Evolutionary conservation across 306 rosid species (phyloP).

Genomic region (Sicyos baderoa): DNA sequence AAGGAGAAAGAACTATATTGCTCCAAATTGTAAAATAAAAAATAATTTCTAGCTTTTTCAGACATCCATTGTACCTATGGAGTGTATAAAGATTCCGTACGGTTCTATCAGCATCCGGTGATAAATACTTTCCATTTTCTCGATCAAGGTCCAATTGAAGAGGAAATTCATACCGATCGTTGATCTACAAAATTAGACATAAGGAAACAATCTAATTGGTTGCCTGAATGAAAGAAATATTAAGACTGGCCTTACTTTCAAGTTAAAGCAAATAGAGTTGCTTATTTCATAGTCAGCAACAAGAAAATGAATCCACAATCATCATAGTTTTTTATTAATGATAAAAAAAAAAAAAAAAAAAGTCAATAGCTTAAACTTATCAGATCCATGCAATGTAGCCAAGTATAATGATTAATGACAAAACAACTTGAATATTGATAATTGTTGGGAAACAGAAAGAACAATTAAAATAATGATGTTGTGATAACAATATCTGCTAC

Average conservation of each 20-base stretch:
- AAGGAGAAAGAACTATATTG: background rate
- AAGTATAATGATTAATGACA: background rate
- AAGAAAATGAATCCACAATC: background rate
- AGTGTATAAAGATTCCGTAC: constrained; percentile 94
- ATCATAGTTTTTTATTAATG: background rate
- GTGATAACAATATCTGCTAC: constrained; percentile 23
- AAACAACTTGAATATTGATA: background rate
- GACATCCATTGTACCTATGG: constrained; percentile 57
- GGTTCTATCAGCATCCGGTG: constrained; percentile 88
- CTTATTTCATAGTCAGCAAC: constrained; percentile 4
- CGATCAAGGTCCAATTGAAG: constrained; percentile 94
- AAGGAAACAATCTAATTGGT: background rate
- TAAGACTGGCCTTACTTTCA: background rate
- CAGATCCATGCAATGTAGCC: background rate
- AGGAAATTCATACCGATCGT: constrained; percentile 96
- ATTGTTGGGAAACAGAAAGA: background rate
- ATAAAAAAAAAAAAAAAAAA: background rate
- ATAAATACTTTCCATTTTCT: constrained; percentile 79
- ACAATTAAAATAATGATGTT: constrained; percentile 1
- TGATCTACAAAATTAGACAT: constrained; percentile 48
- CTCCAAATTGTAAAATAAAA: background rate
- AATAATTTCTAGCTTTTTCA: background rate
- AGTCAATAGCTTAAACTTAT: background rate
- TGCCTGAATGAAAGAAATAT: background rate
- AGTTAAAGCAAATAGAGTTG: background rate